Conservation (phyloP, 1,284 basidiomycete species). For the Coniferiporia sulphurascens region DNA sequence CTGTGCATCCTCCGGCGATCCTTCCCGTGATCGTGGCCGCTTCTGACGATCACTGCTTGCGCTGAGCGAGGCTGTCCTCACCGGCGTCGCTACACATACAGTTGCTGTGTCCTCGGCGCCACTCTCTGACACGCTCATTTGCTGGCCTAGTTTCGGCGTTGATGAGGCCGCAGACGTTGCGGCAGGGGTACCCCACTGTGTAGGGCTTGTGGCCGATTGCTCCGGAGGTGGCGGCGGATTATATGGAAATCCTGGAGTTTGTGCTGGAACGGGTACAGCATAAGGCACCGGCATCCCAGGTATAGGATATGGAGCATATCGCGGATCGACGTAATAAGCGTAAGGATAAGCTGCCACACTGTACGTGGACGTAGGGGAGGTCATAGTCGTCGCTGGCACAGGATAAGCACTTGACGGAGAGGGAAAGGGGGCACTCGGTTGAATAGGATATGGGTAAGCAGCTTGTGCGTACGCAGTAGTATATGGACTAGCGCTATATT, state of each 20-base stretch:
- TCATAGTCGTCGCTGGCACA: neutral
- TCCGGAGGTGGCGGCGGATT: neutral
- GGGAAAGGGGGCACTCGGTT: neutral
- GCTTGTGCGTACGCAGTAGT: neutral
- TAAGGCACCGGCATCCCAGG: slow-evolving; percentile 1
- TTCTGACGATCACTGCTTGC: slow-evolving; percentile 9
- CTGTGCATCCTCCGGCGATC: slow-evolving; percentile 10
- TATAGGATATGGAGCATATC: slow-evolving; percentile 4
- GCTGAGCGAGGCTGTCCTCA: slow-evolving; percentile 10
- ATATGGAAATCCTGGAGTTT: slow-evolving; percentile 2
- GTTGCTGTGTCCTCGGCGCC: neutral
- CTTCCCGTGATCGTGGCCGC: slow-evolving; percentile 10
- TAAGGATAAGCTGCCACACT: neutral
- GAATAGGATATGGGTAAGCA: slow-evolving; percentile 7
- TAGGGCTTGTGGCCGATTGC: neutral
- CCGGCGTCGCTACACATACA: neutral
- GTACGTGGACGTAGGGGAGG: neutral
- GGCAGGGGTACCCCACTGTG: neutral
- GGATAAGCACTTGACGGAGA: neutral
- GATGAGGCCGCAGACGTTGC: neutral
- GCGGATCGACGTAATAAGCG: slow-evolving; percentile 11
- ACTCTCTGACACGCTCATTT: neutral
- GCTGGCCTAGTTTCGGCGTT: neutral
- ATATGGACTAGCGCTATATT: slow-evolving; percentile 1
- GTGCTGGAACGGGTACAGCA: slow-evolving; percentile 1